Evolutionary conservation across 345 rosid species (phyloP), one percentile per base, ranked within the genome.

Genomic region (Euphorbia lathyris): DNA sequence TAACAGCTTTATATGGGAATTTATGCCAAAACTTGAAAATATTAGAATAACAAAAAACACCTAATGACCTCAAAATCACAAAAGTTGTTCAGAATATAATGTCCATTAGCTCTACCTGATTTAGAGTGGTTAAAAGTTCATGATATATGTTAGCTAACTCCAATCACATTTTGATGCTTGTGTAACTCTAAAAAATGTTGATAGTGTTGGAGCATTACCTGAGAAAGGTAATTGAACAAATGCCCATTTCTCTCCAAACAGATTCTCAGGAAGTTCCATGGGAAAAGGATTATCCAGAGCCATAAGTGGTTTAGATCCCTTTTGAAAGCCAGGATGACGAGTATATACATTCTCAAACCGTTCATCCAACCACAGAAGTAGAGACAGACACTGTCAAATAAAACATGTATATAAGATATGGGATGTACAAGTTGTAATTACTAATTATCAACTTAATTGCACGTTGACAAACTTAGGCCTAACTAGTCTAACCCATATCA

Each of bases 241-340:
- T 22, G 96, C 96, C 97, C 98, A 94, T 82, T 74, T 91, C 67
- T 94, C 98, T 67, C 98, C 97, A 30, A 81, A 77, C 52, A 94
- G 79, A 36, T 94, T 91, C 68, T 94, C 96, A 0, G 98, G 98
- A 73, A 91, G 95, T 70, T 88, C 87, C 94, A 91, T 86, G 3
- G 98, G 95, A 76, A 91, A 94, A 23, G 98, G 97, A 58, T 91
- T 91, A 81, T 94, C 98, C 50, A 90, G 70, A 38, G 90, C 84
- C 58, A 91, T 76, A 55, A 94, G 91, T 40, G 92, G 95, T 81
- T 88, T 82, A 57, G 96, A 83, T 60, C 93, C 97, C 69, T 94
- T 94, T 63, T 94, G 97, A 73, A 94, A 94, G 68, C 98, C 97
- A 12, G 95, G 97, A 72, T 94, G 98, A 5, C 87, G 90, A 4